These are phyloP conservation scores for Trametes coccinea DNA, from an alignment of 768 basidiomycete species.

Conservation along the genomic window DNA sequence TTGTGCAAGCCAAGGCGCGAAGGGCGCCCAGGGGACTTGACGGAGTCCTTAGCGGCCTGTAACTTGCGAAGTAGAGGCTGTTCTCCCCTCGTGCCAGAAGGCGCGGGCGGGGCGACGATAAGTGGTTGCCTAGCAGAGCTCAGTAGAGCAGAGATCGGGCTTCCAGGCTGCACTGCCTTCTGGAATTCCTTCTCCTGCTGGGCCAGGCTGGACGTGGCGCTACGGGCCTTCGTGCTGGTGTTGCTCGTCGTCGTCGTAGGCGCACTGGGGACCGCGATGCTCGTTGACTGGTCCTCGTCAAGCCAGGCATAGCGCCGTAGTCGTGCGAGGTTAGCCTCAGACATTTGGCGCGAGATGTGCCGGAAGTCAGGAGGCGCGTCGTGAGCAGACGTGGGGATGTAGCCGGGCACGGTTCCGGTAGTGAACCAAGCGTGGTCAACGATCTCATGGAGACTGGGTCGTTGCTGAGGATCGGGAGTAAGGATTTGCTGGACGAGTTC, in stretches of 20 bases:
- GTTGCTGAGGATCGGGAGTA: constrained; percentile 76
- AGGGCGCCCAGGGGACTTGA: constrained; percentile 54
- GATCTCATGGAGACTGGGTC: constrained; percentile 85
- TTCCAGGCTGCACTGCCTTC: constrained; percentile 92
- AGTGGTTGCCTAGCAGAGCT: constrained; percentile 88
- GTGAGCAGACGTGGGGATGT: constrained; percentile 78
- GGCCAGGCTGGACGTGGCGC: constrained; percentile 61
- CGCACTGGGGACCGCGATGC: constrained; percentile 44
- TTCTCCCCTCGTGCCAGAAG: constrained; percentile 35
- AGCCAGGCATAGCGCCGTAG: constrained; percentile 63
- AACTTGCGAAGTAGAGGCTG: constrained; percentile 54
- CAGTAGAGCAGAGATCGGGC: constrained; percentile 89
- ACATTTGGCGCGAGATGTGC: constrained; percentile 58
- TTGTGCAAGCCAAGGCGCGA: constrained; percentile 46
- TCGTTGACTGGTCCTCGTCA: constrained; percentile 58
- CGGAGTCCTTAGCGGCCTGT: constrained; percentile 47
- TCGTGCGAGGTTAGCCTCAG: constrained; percentile 67
- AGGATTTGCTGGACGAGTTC: constrained; percentile 83
- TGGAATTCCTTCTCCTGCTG: constrained; percentile 97
- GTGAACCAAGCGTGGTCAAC: constrained; percentile 84
- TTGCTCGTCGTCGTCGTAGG: constrained; percentile 21
- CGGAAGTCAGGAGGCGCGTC: constrained; percentile 76
- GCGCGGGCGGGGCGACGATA: constrained; percentile 52
- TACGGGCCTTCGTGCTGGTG: constrained; percentile 32
- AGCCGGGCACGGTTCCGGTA: constrained; percentile 75